Evolutionary conservation across 352 stramenopile genomes (phyloP).

Genomic region (Phytopythium delawarense): DNA sequence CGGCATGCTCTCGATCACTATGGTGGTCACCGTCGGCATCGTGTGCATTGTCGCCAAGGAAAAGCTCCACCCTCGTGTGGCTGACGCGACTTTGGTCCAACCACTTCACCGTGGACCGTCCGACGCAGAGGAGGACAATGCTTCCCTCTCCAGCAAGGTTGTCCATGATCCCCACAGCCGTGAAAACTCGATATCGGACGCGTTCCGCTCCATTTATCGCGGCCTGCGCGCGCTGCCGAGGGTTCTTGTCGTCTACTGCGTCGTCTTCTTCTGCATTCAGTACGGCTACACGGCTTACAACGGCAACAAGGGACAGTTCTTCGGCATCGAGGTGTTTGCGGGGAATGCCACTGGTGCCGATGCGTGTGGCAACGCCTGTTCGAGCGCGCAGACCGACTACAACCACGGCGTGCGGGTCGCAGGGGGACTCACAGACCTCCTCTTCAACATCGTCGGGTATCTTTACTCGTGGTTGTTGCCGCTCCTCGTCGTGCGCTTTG

Average conservation of each 20-base stretch:
- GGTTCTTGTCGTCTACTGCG: conserved; percentile 40
- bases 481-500: conserved; percentile 36
- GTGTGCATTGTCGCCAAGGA: conserved; percentile 63
- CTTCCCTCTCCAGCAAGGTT: not conserved
- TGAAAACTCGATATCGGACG: conserved; percentile 24
- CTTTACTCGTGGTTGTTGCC: conserved; percentile 46
- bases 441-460: conserved; percentile 55
- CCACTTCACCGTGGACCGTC: conserved; percentile 13
- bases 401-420: conserved; percentile 56
- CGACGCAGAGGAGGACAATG: conserved; percentile 10
- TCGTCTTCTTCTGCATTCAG: conserved; percentile 46
- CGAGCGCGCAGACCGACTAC: conserved; percentile 27
- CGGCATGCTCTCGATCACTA: conserved; percentile 62
- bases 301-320: conserved; percentile 63
- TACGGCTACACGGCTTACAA: conserved; percentile 66
- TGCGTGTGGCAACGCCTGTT: conserved; percentile 19
- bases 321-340: conserved; percentile 49
- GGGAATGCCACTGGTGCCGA: conserved; percentile 44
- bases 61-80: conserved; percentile 8
- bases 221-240: conserved; percentile 40
- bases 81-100: not conserved
- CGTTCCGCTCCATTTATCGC: conserved; percentile 41
- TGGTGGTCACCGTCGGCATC: conserved; percentile 44
- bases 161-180: conserved; percentile 4
- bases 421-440: conserved; percentile 35